Evolutionary conservation across 345 rosid genomes (phyloP).

Genomic region (Eucalyptus melliodora): DNA sequence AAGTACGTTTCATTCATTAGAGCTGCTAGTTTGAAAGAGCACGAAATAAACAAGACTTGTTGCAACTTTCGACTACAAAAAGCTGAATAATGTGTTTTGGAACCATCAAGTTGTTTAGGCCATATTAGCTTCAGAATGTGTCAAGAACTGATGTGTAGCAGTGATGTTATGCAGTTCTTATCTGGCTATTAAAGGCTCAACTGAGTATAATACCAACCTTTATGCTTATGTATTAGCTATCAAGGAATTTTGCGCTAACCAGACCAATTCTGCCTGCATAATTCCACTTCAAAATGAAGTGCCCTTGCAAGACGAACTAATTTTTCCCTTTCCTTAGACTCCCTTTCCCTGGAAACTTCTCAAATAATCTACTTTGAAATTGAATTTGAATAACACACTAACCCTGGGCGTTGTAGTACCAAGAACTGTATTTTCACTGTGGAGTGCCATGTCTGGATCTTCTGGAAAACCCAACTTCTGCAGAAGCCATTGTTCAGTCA

Average conservation of each 20-base stretch:
- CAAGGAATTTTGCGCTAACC: background rate
- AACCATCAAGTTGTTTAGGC: background rate
- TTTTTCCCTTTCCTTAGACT: background rate
- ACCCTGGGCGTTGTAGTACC: conserved; percentile 9
- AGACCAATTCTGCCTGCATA: background rate
- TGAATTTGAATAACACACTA: background rate
- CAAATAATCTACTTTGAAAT: background rate
- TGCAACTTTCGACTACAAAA: background rate
- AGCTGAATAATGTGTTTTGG: background rate
- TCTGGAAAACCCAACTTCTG: conserved; percentile 16
- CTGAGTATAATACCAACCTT: background rate
- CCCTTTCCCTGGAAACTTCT: background rate
- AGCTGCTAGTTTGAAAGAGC: background rate
- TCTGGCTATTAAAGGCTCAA: background rate
- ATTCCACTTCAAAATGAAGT: background rate
- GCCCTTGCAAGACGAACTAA: background rate
- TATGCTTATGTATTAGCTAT: background rate
- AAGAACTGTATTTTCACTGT: background rate
- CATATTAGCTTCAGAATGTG: background rate
- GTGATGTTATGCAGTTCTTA: background rate
- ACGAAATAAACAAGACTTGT: background rate
- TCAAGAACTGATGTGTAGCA: background rate
- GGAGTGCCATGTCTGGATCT: background rate
- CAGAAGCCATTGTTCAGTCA: conserved; percentile 27
- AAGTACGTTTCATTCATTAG: background rate